phyloP scores from a whole-genome alignment of 192 early-diverging fungal genomes.

The Backusella circina region DNA sequence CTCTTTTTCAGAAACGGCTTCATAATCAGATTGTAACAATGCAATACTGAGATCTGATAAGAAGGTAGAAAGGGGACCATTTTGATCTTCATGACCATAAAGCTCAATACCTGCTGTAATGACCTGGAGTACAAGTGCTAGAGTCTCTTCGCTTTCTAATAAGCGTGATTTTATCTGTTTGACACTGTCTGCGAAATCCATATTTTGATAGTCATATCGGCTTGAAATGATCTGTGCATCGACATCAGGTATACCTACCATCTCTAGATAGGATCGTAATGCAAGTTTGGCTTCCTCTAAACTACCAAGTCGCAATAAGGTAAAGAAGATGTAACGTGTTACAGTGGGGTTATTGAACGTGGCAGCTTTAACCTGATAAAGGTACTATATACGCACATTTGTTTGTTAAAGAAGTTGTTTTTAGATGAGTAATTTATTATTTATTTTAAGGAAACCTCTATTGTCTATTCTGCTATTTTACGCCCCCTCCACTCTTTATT shows the following conservation, averaged over 20 bases:
- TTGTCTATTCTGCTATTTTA: neutral
- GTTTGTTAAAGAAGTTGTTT: neutral
- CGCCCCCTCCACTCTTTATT: neutral
- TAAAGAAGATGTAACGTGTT: conserved; percentile 55
- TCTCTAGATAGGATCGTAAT: conserved; percentile 52
- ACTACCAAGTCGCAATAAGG: conserved; percentile 54
- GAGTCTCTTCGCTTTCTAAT: neutral
- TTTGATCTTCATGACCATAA: neutral
- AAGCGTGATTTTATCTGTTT: neutral
- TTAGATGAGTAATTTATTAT: neutral
- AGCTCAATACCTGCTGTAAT: neutral
- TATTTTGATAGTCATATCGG: neutral
- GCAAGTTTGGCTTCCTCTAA: conserved; percentile 68
- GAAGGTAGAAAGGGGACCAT: neutral
- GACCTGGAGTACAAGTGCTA: neutral
- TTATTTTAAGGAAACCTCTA: neutral
- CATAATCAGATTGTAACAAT: neutral
- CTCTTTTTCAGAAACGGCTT: neutral
- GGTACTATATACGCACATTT: neutral
- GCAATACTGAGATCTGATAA: neutral
- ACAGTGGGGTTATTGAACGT: conserved; percentile 70
- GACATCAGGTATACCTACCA: conserved; percentile 37
- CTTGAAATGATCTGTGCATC: neutral
- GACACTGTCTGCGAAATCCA: neutral
- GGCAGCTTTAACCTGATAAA: conserved; percentile 22